Conservation (phyloP, 2,329 filamentous ascomycete species). For the Trichoderma guizhouense region DNA sequence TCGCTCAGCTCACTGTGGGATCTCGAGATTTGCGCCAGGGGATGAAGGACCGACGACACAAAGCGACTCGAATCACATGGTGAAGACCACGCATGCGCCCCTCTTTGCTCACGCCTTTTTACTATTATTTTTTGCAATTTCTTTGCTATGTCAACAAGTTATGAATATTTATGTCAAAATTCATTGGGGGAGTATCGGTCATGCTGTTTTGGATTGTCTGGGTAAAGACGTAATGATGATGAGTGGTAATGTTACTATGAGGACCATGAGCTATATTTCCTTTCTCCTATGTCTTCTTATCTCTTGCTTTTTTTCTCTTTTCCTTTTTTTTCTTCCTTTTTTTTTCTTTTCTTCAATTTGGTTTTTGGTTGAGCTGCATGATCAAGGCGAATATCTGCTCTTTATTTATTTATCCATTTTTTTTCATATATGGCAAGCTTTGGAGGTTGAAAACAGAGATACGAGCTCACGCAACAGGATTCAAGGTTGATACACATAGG, state of each 20-base stretch:
- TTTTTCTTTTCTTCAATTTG: too few relatives aligned
- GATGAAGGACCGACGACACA: constrained; percentile 45
- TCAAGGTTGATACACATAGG: background rate
- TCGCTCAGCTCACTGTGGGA: constrained; percentile 51
- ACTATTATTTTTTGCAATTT: background rate
- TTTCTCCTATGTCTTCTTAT: background rate
- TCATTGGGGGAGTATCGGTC: background rate
- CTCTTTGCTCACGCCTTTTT: background rate
- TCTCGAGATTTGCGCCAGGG: constrained; percentile 49
- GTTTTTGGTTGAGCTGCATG: background rate
- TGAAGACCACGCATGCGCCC: constrained; percentile 27
- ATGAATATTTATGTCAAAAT: background rate
- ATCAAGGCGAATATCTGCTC: background rate
- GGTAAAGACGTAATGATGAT: background rate
- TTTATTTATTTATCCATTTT: background rate
- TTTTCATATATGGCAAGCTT: background rate
- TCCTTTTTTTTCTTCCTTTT: background rate
- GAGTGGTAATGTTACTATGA: background rate
- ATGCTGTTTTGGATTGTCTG: background rate
- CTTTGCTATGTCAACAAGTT: background rate
- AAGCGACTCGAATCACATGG: constrained; percentile 48
- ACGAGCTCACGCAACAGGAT: background rate
- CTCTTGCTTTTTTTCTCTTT: background rate
- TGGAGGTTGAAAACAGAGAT: background rate
- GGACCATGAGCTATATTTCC: background rate